A percentile compares a stretch with the other conserved stretches of the same genome.
Conservation (phyloP, 768 basidiomycete species). For the Suillus bovinus region DNA sequence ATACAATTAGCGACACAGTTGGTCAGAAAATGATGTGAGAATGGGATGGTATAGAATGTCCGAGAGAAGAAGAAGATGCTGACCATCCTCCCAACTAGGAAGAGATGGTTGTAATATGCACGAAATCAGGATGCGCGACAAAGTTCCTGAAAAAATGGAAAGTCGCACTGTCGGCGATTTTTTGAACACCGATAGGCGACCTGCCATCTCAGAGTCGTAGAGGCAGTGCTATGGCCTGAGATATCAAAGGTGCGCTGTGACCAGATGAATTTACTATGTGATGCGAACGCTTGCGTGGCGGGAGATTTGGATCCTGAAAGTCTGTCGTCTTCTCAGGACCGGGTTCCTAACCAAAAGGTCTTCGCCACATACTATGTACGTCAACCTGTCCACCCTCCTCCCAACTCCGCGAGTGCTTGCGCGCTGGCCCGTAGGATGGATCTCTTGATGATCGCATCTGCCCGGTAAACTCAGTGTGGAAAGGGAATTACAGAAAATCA, state of each 20-base stretch:
- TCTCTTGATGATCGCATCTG: constrained; percentile 40
- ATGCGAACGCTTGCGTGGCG: constrained; percentile 62
- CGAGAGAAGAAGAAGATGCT: constrained; percentile 1
- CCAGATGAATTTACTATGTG: constrained; percentile 62
- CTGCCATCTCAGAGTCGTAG: constrained; percentile 38
- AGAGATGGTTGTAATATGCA: constrained; percentile 12
- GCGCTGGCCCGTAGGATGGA: constrained; percentile 38
- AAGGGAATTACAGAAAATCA: constrained; percentile 14
- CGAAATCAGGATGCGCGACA: constrained; percentile 3
- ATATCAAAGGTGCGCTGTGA: constrained; percentile 50
- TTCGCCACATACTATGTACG: constrained; percentile 25
- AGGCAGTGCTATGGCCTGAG: constrained; percentile 56
- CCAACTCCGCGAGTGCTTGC: constrained; percentile 68
- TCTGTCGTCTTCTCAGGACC: constrained; percentile 20
- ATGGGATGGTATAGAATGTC: constrained; percentile 7
- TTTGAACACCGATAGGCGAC: constrained; percentile 24
- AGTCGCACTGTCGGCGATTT: constrained; percentile 16
- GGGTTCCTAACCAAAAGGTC: constrained; percentile 15
- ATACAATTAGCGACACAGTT: constrained; percentile 3
- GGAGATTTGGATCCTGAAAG: constrained; percentile 50
- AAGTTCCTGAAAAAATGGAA: constrained; percentile 13
- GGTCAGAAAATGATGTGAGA: constrained; percentile 3
- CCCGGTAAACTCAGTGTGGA: constrained; percentile 32
- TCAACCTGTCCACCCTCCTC: constrained; percentile 47
- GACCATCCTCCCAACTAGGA: constrained; percentile 7